These are phyloP conservation scores for Diaporthe citriasiana DNA, from an alignment of 2,329 filamentous ascomycete species.

Conservation along the genomic window DNA sequence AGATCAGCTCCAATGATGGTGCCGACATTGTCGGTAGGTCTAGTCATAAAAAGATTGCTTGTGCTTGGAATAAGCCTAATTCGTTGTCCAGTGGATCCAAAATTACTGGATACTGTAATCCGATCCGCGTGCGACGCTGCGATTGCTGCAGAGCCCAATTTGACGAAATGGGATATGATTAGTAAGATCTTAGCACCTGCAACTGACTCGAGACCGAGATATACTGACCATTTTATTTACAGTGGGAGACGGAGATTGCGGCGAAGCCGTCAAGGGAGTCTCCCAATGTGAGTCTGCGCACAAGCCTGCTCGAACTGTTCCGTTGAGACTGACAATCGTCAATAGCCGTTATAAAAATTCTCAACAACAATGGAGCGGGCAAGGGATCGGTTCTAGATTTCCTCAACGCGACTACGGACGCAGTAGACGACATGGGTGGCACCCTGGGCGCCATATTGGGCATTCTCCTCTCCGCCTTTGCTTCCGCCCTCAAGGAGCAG, in stretches of 20 bases:
- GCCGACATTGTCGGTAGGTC: conserved; percentile 31
- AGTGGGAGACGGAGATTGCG: conserved; percentile 53
- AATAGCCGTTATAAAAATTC: conserved; percentile 32
- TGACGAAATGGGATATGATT: conserved; percentile 53
- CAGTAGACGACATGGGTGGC: conserved; percentile 53
- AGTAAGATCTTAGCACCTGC: conserved; percentile 6
- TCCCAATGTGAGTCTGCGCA: conserved; percentile 35
- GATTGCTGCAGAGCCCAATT: conserved; percentile 51
- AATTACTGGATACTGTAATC: conserved; percentile 12
- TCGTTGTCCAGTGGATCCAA: conserved; percentile 16
- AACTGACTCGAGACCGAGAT: not conserved
- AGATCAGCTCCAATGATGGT: conserved; percentile 13
- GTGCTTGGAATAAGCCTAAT: not conserved
- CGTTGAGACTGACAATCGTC: not conserved
- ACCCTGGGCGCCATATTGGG: conserved; percentile 49
- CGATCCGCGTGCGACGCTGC: conserved; percentile 49
- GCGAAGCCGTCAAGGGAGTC: conserved; percentile 50
- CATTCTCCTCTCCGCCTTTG: conserved; percentile 46
- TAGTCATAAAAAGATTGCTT: not conserved
- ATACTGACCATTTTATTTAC: not conserved
- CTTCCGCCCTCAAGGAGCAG: conserved; percentile 38
- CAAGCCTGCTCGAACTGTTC: too few relatives aligned
- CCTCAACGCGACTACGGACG: conserved; percentile 48
- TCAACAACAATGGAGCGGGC: conserved; percentile 41
- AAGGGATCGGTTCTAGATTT: conserved; percentile 49